Conservation (phyloP, 1,284 basidiomycete genomes). For the Malassezia equina region DNA sequence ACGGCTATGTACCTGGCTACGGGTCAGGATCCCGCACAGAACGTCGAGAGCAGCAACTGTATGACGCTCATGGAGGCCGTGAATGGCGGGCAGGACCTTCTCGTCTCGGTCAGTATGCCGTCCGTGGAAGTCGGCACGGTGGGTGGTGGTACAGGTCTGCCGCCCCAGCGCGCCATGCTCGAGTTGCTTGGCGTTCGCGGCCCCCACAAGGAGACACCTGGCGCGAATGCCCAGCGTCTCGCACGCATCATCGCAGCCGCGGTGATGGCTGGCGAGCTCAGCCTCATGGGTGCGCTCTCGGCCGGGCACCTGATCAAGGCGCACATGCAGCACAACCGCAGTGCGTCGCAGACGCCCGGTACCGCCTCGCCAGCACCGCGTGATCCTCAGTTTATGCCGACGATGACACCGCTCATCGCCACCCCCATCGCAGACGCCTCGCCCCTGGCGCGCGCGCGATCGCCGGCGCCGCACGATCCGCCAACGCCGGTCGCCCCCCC, state of each 20-base stretch:
- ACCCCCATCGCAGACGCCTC: conserved; percentile 6
- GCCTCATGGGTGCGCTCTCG: conserved; percentile 42
- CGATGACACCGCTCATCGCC: conserved; percentile 17
- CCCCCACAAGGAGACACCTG: conserved; percentile 36
- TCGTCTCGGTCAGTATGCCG: conserved; percentile 51
- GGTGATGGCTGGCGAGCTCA: conserved; percentile 47
- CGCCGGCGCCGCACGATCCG: background rate
- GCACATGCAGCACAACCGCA: conserved; percentile 47
- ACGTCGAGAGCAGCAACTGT: conserved; percentile 95
- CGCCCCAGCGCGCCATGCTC: conserved; percentile 42
- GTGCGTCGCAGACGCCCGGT: conserved; percentile 41
- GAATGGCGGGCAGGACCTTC: conserved; percentile 78
- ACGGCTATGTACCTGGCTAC: conserved; percentile 89
- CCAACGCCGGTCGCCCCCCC: background rate
- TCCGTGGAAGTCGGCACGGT: conserved; percentile 58
- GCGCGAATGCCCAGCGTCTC: conserved; percentile 45
- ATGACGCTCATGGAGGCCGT: conserved; percentile 96
- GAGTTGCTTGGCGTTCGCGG: conserved; percentile 46
- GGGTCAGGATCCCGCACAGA: conserved; percentile 97
- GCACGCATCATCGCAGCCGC: conserved; percentile 45
- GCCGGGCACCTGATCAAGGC: conserved; percentile 46
- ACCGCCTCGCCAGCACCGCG: conserved; percentile 28
- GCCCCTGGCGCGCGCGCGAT: background rate
- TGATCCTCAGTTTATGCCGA: conserved; percentile 8
- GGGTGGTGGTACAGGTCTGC: conserved; percentile 68